Conservation (phyloP, 495 filamentous ascomycete genomes). For the Neurospora discreta region DNA sequence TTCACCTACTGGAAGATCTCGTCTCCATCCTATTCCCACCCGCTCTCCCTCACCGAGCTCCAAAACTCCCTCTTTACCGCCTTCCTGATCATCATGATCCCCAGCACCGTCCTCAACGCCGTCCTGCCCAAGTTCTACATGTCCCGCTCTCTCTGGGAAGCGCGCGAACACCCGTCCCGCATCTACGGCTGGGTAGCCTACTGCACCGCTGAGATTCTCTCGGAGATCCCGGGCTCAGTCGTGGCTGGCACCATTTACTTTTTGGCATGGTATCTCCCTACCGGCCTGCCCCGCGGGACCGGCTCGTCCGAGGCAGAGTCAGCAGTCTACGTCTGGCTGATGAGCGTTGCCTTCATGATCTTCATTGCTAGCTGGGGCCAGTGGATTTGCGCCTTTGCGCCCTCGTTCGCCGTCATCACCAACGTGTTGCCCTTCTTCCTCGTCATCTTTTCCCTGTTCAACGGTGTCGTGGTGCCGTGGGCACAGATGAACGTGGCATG, state of each 20-base stretch:
- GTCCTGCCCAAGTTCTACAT: slow-evolving; percentile 79
- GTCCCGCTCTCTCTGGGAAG: slow-evolving; percentile 66
- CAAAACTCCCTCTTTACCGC: slow-evolving; percentile 71
- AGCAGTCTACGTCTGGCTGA: slow-evolving; percentile 74
- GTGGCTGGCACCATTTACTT: slow-evolving; percentile 58
- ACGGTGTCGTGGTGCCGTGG: slow-evolving; percentile 60
- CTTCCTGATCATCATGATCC: slow-evolving; percentile 66
- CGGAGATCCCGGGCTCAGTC: slow-evolving; percentile 65
- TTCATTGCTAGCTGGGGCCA: slow-evolving; percentile 73
- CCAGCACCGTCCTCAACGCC: slow-evolving; percentile 57
- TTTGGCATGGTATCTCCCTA: slow-evolving; percentile 68
- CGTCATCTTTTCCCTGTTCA: slow-evolving; percentile 64
- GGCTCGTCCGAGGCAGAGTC: slow-evolving; percentile 37
- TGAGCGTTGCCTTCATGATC: slow-evolving; percentile 72
- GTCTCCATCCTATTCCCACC: neutral
- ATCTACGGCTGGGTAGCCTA: slow-evolving; percentile 84
- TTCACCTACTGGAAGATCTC: slow-evolving; percentile 72
- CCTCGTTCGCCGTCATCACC: slow-evolving; percentile 67
- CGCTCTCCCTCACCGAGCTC: slow-evolving; percentile 45
- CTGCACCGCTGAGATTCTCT: slow-evolving; percentile 60
- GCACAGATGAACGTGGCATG: slow-evolving; percentile 55
- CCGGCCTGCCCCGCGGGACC: slow-evolving; percentile 44
- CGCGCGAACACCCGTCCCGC: slow-evolving; percentile 60
- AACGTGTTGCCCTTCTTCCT: slow-evolving; percentile 71
- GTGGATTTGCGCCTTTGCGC: slow-evolving; percentile 75